Evolutionary conservation across 805 yeast species (phyloP).

Genomic region (Kluyveromyces starmeri): DNA sequence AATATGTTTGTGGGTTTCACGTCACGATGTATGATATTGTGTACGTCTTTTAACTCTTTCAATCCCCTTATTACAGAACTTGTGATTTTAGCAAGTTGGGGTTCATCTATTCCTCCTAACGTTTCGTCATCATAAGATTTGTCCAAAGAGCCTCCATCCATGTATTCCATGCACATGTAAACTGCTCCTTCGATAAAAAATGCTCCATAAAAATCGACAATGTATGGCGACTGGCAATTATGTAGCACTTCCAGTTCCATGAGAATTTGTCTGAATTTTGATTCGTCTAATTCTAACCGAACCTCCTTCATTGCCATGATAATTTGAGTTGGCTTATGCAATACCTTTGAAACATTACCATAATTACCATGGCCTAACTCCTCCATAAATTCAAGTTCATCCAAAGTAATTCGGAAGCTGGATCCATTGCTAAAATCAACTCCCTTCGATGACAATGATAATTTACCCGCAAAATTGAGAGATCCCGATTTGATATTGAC

Average conservation of each 20-base stretch:
- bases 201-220: constrained; percentile 96
- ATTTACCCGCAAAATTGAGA: constrained; percentile 85
- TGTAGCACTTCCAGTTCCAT: constrained; percentile 95
- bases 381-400: constrained; percentile 71
- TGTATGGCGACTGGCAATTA: constrained; percentile 80
- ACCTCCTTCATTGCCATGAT: constrained; percentile 98
- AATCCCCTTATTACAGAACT: constrained; percentile 75
- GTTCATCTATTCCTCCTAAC: constrained; percentile 63
- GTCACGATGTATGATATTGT: constrained; percentile 91
- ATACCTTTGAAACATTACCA: constrained; percentile 89
- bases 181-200: constrained; percentile 97
- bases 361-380: constrained; percentile 95
- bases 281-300: constrained; percentile 82
- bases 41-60: constrained; percentile 75
- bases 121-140: constrained; percentile 56
- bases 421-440: constrained; percentile 85
- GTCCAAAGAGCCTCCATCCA: constrained; percentile 95
- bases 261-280: constrained; percentile 86
- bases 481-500: constrained; percentile 90
- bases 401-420: constrained; percentile 75
- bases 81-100: constrained; percentile 69
- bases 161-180: constrained; percentile 94
- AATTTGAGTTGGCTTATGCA: constrained; percentile 87
- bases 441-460: constrained; percentile 85
- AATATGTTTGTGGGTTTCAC: constrained; percentile 94